Evolutionary conservation across 2,329 filamentous ascomycete genomes (phyloP).

Genomic region (Pseudocercospora vitis): DNA sequence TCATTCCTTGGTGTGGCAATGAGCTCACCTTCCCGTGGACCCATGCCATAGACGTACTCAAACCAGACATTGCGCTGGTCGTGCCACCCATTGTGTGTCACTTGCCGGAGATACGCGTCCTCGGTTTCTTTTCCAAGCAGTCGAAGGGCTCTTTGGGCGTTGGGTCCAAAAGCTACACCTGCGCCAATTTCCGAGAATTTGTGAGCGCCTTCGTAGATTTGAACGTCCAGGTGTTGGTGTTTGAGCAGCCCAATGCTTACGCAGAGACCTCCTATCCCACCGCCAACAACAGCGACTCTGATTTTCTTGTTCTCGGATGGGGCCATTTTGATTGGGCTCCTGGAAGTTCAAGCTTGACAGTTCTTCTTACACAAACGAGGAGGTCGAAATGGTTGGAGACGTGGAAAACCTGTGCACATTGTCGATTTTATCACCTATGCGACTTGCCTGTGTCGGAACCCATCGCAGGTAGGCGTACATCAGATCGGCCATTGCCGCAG

Average conservation of each 20-base stretch:
- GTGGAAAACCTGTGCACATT: too few relatives aligned
- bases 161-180: constrained; percentile 37
- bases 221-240: background rate
- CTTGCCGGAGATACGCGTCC: background rate
- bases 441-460: too few relatives aligned
- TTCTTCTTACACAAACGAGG: too few relatives aligned
- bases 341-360: too few relatives aligned
- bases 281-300: constrained; percentile 11
- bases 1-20: background rate
- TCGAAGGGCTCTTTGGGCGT: background rate
- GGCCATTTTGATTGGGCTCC: too few relatives aligned
- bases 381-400: too few relatives aligned
- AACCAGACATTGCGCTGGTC: background rate
- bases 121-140: background rate
- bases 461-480: too few relatives aligned
- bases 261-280: constrained; percentile 9
- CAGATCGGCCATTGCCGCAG: too few relatives aligned
- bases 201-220: constrained; percentile 41
- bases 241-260: background rate
- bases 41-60: background rate
- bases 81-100: background rate
- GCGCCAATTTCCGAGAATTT: constrained; percentile 49
- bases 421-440: too few relatives aligned
- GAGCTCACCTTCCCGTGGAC: background rate
- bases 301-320: constrained; percentile 6